These are phyloP conservation scores for Claviceps cyperi DNA, from an alignment of 2,329 filamentous ascomycete species.

Conservation along the genomic window DNA sequence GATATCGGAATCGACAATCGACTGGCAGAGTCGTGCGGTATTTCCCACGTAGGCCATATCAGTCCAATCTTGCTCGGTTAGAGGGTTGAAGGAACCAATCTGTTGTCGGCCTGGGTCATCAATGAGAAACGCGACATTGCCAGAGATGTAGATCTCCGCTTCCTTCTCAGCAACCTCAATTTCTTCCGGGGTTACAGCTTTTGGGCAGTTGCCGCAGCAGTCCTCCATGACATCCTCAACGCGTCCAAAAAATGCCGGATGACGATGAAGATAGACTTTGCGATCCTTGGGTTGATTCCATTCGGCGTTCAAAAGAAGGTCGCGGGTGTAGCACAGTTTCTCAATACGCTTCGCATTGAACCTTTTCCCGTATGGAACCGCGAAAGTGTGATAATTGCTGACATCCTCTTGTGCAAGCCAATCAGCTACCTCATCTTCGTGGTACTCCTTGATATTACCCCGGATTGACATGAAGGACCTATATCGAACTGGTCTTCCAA, in stretches of 20 bases:
- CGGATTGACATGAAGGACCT: constrained; percentile 23
- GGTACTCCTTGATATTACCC: constrained; percentile 62
- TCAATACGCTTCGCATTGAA: constrained; percentile 60
- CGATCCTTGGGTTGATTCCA: constrained; percentile 70
- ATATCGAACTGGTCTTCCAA: constrained; percentile 44
- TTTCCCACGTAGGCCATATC: constrained; percentile 83
- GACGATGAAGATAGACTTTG: constrained; percentile 65
- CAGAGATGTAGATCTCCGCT: constrained; percentile 60
- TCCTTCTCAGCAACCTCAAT: constrained; percentile 57
- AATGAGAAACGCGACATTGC: constrained; percentile 57
- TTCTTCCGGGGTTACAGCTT: constrained; percentile 55
- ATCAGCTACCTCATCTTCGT: constrained; percentile 71
- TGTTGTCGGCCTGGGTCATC: constrained; percentile 70
- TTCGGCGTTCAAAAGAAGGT: constrained; percentile 70
- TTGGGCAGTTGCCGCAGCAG: constrained; percentile 68
- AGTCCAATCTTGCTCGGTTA: constrained; percentile 75
- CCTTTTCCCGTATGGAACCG: constrained; percentile 49
- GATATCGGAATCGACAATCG: constrained; percentile 61
- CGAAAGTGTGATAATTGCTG: constrained; percentile 67
- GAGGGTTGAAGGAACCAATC: constrained; percentile 59
- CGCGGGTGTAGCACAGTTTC: constrained; percentile 67
- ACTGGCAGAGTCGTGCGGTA: constrained; percentile 62
- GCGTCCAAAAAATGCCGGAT: constrained; percentile 73
- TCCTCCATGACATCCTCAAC: constrained; percentile 62
- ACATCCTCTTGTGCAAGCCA: constrained; percentile 68